Evolutionary conservation across 306 rosid genomes (phyloP).

Genomic region (Adenanthera pavonina): DNA sequence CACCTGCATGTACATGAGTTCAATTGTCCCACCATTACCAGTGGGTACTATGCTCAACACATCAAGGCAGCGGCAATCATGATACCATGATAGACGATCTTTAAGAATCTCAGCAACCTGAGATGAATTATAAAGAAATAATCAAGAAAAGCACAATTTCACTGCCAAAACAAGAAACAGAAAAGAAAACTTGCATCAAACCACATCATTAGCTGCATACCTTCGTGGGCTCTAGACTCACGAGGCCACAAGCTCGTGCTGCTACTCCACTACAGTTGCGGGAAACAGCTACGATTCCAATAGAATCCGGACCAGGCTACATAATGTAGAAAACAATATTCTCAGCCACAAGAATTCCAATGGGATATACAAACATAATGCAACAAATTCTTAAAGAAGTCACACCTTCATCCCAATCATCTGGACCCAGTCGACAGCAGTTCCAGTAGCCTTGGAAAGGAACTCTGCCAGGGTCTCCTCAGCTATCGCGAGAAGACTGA

Average conservation of each 20-base stretch:
- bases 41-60: conserved; percentile 81
- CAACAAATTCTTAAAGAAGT: not conserved
- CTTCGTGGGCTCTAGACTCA: conserved; percentile 98
- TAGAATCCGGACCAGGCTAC: conserved; percentile 99
- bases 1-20: conserved; percentile 97
- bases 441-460: conserved; percentile 99
- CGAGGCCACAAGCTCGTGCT: conserved; percentile 99
- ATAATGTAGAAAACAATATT: not conserved
- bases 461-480: conserved; percentile 99
- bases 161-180: not conserved
- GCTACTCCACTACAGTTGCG: conserved; percentile 96
- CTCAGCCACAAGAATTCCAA: not conserved
- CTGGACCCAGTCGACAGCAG: conserved; percentile 99
- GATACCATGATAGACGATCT: conserved; percentile 91
- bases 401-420: conserved; percentile 99
- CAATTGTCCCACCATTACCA: conserved; percentile 88
- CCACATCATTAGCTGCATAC: conserved; percentile 39
- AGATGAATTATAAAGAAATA: not conserved
- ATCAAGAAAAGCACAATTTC: not conserved
- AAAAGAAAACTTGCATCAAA: not conserved
- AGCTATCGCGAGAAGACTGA: conserved; percentile 90
- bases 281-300: conserved; percentile 99
- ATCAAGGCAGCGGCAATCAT: conserved; percentile 89
- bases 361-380: not conserved
- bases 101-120: conserved; percentile 95